These are phyloP conservation scores for Mucor saturninus DNA, from an alignment of 371 early-diverging fungal genomes.

Conservation along the genomic window DNA sequence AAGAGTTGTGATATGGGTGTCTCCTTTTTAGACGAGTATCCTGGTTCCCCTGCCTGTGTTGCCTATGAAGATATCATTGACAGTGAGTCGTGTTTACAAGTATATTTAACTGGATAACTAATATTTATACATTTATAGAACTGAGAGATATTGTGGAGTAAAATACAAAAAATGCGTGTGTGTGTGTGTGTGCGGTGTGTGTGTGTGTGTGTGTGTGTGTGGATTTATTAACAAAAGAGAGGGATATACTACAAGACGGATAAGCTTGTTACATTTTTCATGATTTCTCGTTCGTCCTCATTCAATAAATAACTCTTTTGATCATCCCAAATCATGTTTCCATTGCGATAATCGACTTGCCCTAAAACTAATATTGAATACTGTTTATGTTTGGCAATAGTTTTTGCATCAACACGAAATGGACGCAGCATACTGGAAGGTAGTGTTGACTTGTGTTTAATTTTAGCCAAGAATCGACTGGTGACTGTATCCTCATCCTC, in stretches of 20 bases:
- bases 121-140: conserved; percentile 9
- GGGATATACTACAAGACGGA: conserved; percentile 19
- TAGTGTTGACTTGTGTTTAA: conserved; percentile 22
- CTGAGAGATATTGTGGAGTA: conserved; percentile 13
- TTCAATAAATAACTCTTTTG: conserved; percentile 37
- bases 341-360: conserved; percentile 36
- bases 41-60: conserved; percentile 84
- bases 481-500: too few species aligned
- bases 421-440: conserved; percentile 23
- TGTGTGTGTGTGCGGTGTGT: too few species aligned
- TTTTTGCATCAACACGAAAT: conserved; percentile 47
- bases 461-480: conserved; percentile 18
- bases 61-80: conserved; percentile 79
- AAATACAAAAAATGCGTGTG: too few species aligned
- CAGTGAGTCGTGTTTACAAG: conserved; percentile 35
- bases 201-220: too few species aligned
- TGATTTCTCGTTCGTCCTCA: conserved; percentile 40
- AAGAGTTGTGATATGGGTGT: conserved; percentile 83
- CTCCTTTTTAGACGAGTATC: conserved; percentile 85
- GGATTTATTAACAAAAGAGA: too few species aligned
- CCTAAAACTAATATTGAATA: conserved; percentile 51
- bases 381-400: conserved; percentile 48
- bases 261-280: conserved; percentile 46
- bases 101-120: neutral
- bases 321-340: conserved; percentile 35